Evolutionary conservation across 164 flowering plant genomes (phyloP), one percentile per base, ranked within the genome.

Genomic region (Tetrastigma voinierianum): DNA sequence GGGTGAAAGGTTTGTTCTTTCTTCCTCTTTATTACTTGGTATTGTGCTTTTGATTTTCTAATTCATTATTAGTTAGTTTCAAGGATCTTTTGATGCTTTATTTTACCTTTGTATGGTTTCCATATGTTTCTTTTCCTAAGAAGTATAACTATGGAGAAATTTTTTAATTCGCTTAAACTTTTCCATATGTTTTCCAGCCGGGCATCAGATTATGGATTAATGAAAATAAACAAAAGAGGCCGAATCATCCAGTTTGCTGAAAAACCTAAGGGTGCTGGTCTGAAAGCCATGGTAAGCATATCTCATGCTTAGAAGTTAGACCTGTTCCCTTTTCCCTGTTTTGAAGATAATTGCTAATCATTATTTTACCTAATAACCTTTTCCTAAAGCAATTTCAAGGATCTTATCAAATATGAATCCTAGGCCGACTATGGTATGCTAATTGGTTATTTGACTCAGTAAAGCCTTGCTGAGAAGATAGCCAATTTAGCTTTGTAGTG

Each of bases 201-300:
- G 58, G 99, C 99, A 67, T 92, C 97, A 55, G 97, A 92, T 64
- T 95, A 73, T 74, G 99, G 97, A 64, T 78, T 92, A 75, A 85
- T 95, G 96, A 92, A 92, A 82, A 89, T 92, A 12, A 85, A 87
- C 67, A 56, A 72, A 11, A 72, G 65, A 12, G 97, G 97, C 11
- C 87, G 91, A n/a, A 79, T 95, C 59, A 60, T 82, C 68, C 85
- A 95, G 3, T 95, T 95, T 71, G 73, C 95, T 10, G 97, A 95
- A 77, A 95, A 95, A 78, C 97, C 99, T 20, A 89, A 83, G 77
- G 96, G 99, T 12, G 58, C 84, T 57, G 84, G 80, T 46, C 83
- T 95, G 59, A 83, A 88, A 79, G 79, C 87, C 47, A 95, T 95
- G 98, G 96, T 95, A 76, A 72, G 79, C 17, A 18, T 15, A 56